phyloP scores from a whole-genome alignment of 2,329 filamentous ascomycete species.

The Neofusicoccum parvum region DNA sequence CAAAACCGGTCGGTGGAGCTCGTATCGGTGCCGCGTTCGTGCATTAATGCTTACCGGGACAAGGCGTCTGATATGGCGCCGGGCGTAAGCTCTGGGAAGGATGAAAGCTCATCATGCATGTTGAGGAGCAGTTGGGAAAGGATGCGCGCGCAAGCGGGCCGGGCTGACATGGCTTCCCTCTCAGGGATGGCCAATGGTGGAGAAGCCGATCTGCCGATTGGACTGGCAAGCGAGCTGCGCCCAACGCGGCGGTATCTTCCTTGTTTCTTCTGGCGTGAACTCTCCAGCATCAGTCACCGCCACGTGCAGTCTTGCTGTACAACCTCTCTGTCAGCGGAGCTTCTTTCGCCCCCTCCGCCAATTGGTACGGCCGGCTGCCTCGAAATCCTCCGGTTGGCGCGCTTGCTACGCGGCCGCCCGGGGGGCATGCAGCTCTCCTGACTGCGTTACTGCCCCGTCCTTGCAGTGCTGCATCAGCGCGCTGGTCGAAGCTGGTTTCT shows the following conservation, averaged over 20 bases:
- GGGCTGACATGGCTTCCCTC: neutral
- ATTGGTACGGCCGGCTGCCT: neutral
- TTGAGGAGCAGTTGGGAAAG: neutral
- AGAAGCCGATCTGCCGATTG: neutral
- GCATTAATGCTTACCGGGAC: constrained; percentile 17
- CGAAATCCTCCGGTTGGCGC: neutral
- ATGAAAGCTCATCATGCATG: neutral
- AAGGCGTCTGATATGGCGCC: neutral
- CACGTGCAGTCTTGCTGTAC: neutral
- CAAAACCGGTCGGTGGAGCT: neutral
- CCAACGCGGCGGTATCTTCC: neutral
- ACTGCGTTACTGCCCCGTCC: constrained; percentile 10
- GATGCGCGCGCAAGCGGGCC: neutral
- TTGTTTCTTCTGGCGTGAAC: neutral
- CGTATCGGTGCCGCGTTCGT: neutral
- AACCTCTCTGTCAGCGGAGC: neutral
- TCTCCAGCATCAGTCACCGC: neutral
- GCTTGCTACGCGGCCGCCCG: neutral
- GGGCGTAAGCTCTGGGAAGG: neutral
- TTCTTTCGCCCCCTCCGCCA: neutral
- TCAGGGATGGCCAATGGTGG: neutral
- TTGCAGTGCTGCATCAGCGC: neutral
- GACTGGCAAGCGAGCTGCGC: neutral
- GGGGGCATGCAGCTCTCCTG: neutral
- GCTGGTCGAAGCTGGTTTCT: neutral